A percentile compares a stretch with the other conserved stretches of the same genome.
Conservation (phyloP, 495 filamentous ascomycete species). For the Patellaria atrata region DNA sequence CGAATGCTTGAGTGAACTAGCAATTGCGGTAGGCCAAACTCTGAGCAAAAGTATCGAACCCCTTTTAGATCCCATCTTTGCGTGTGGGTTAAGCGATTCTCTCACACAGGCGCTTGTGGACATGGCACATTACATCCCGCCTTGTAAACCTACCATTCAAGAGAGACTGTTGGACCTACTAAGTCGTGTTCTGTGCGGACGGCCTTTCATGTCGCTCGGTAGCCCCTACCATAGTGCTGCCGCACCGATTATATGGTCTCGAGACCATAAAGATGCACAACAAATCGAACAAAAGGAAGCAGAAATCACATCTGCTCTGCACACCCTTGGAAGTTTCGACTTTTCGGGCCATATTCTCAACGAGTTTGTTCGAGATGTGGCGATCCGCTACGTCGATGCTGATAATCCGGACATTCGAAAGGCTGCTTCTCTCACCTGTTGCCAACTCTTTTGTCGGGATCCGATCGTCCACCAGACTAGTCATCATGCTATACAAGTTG, state of each 20-base stretch:
- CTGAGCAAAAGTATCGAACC: conserved; percentile 97
- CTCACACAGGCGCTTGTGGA: conserved; percentile 90
- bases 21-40: conserved; percentile 85
- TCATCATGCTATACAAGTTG: conserved; percentile 87
- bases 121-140: conserved; percentile 97
- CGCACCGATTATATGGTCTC: conserved; percentile 59
- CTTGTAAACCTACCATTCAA: conserved; percentile 82
- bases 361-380: conserved; percentile 95
- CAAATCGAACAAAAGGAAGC: conserved; percentile 61
- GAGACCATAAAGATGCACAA: conserved; percentile 66
- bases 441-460: conserved; percentile 88
- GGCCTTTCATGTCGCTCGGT: conserved; percentile 80
- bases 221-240: conserved; percentile 54
- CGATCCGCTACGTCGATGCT: conserved; percentile 93
- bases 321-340: conserved; percentile 91
- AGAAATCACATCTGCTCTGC: conserved; percentile 82
- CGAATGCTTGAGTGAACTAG: conserved; percentile 92
- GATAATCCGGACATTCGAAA: conserved; percentile 88
- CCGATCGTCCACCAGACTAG: conserved; percentile 97
- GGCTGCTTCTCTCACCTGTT: conserved; percentile 90
- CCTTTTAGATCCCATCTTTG: conserved; percentile 89
- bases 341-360: conserved; percentile 90
- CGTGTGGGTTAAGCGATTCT: conserved; percentile 81
- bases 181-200: conserved; percentile 81
- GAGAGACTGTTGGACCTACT: conserved; percentile 88